Base-by-base conservation (phyloP, 2,329 filamentous ascomycete species). In the Neopestalotiopsis rosae region DNA sequence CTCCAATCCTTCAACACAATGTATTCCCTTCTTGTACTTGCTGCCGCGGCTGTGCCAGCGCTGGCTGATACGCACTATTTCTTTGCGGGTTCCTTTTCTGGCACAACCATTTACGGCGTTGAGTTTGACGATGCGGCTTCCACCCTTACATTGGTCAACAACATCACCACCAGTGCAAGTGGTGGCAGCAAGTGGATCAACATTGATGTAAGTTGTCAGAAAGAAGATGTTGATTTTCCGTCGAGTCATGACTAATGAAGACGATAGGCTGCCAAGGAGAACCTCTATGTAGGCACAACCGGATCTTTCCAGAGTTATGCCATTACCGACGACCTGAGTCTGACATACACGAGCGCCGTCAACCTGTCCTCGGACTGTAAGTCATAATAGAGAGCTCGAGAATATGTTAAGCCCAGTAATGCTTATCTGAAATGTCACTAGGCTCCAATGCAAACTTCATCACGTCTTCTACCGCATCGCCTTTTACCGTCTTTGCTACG, bases 111-210 rank as follows among this genome's bases (percentile, higher is more conserved):
- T 12, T 62, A 67, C 20, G 70, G 68, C 17, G 20, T 81, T 74
- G 7, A 78, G 67, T 70, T 78, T 70, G 58, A 81, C 73, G 61
- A 82, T 77, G 14, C 75, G 38, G 67, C 72, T 2, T 70, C 71
- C 4, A 67, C 71, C 17, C 72, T 76, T 14, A 72, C 71, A 5
- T 64, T 76, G 40, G 71, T 69, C 13, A 72, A 72, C 28, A 76
- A 73, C 61, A 72, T 72, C 40, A 72, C 71, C 6, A 69, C 71
- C n/a, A 68, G 70, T 30, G 68, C 69, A 5, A 64, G 67, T 1
- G n/a, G 12, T 5, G 66, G 61, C 45, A 71, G 68, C 13, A 73
- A 71, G 49, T 75, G 69, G 73, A 74, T 76, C 40, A 66, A 72
- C 4, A 62, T 75, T 9, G 75, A 76, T 70, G 75, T 74, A 66